Evolutionary conservation across 495 filamentous ascomycete species (phyloP), one percentile per base, ranked within the genome.

Genomic region (Viridothelium virens): DNA sequence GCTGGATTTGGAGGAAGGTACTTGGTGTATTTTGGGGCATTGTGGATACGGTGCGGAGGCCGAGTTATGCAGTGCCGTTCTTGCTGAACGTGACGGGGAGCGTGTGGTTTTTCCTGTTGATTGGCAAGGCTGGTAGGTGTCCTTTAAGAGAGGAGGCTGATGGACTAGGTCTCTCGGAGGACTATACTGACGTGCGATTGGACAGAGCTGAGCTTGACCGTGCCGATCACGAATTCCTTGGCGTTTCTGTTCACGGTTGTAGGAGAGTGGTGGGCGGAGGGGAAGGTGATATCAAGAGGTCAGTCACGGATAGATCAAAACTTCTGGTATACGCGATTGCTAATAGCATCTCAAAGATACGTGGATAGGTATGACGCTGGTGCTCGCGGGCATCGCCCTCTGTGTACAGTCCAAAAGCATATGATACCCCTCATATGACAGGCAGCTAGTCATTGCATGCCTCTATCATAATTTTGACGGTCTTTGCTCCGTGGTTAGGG

Each of bases 101-200:
- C 72, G 82, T 98, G 68, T 98, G 94, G 94, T 98, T 98, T 72
- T 98, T 98, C 73, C 75, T 97, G 70, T 78, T 98, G 68, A 90
- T 98, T 80, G 94, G 94, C 64, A 84, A 92, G 76, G 91, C 92
- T 70, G 91, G 91, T 94, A 77, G 68, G 87, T 84, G 41, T 39
- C 50, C 62, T 56, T 25, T 0, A 25, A 25, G 25, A 25, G 25
- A 25, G 25, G 25, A 25, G 25, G 25, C 25, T 25, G 25, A 25
- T 25, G 25, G 25, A 25, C 25, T 25, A 25, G 25, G 1, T 25
- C n/a, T n/a, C n/a, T n/a, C n/a, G n/a, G n/a, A n/a, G n/a, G 25
- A 25, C 25, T 25, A 63, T 31, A 65, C 53, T 66, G 63, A 66
- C 18, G 3, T 61, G 44, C 25, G 56, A 33, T n/a, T 9, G 37